A percentile compares a stretch with the other conserved stretches of the same genome.
Evolutionary conservation across 139 green algal species (phyloP).

Genomic region (Haematococcus sp.): DNA sequence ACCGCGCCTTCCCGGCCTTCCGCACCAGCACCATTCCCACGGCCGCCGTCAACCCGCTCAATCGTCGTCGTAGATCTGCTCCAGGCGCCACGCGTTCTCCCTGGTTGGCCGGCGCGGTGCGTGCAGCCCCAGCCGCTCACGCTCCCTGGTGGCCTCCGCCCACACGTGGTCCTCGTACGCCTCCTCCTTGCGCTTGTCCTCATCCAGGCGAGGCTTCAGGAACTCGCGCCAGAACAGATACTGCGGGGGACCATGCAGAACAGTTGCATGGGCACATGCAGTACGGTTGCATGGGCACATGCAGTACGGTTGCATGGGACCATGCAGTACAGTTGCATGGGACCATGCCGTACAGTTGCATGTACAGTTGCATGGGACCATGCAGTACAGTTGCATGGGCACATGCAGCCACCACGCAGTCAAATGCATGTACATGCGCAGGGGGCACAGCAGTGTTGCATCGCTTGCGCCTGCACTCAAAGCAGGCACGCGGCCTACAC

Average conservation of each 20-base stretch:
- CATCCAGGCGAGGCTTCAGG: slow-evolving; percentile 22
- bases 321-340: not conserved
- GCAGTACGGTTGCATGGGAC: not conserved
- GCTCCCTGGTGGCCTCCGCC: slow-evolving; percentile 28
- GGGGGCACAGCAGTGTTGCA: too few relatives aligned
- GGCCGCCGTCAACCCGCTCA: slow-evolving; percentile 10
- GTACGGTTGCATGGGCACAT: not conserved
- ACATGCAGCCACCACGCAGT: too few relatives aligned
- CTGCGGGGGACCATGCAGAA: slow-evolving; percentile 7
- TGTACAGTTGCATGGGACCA: too few relatives aligned
- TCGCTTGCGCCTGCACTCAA: too few relatives aligned
- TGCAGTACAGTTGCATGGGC: too few relatives aligned
- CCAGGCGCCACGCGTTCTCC: slow-evolving; percentile 42
- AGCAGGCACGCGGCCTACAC: too few relatives aligned
- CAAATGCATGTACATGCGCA: too few relatives aligned
- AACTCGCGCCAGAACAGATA: slow-evolving; percentile 28
- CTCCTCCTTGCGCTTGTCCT: slow-evolving; percentile 8
- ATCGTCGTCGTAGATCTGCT: slow-evolving; percentile 59
- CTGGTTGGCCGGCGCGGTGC: slow-evolving; percentile 27
- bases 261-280: not conserved
- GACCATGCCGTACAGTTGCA: not conserved
- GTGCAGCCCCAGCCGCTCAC: slow-evolving; percentile 35
- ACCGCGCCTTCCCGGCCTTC: too few relatives aligned
- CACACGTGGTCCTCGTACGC: slow-evolving; percentile 29
- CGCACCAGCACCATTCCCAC: not conserved